Conservation (phyloP, 148 eudicot genomes). For the Rheum nobile region DNA sequence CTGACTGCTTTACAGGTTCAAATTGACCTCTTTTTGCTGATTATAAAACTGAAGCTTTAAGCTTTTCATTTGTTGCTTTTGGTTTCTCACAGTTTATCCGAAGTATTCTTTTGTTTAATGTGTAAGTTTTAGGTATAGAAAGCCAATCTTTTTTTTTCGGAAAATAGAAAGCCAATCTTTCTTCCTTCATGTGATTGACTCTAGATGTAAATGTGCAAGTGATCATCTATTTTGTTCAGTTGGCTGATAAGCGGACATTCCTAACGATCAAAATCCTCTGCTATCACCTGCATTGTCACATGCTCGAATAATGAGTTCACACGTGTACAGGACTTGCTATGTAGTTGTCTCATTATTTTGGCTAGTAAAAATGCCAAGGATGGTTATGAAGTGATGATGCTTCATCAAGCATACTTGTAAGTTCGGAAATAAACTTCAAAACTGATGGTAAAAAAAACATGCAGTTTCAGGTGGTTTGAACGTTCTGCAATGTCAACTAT, state of each 20-base stretch:
- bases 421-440: neutral
- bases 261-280: neutral
- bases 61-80: neutral
- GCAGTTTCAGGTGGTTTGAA: slow-evolving; percentile 87
- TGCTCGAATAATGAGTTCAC: neutral
- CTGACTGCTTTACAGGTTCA: neutral
- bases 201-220: neutral
- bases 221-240: neutral
- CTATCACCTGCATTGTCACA: neutral
- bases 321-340: neutral
- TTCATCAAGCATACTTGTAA: neutral
- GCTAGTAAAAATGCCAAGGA: neutral
- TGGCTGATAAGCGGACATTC: neutral
- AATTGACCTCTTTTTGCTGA: neutral
- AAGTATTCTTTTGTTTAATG: neutral
- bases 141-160: neutral
- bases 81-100: neutral
- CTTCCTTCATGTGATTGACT: neutral
- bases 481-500: slow-evolving; percentile 60
- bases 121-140: neutral
- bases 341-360: neutral
- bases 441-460: slow-evolving; percentile 18
- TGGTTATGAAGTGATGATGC: neutral
- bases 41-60: neutral
- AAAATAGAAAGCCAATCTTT: neutral